Base-by-base conservation (phyloP, 768 basidiomycete species). In the Naganishia vishniacii region DNA sequence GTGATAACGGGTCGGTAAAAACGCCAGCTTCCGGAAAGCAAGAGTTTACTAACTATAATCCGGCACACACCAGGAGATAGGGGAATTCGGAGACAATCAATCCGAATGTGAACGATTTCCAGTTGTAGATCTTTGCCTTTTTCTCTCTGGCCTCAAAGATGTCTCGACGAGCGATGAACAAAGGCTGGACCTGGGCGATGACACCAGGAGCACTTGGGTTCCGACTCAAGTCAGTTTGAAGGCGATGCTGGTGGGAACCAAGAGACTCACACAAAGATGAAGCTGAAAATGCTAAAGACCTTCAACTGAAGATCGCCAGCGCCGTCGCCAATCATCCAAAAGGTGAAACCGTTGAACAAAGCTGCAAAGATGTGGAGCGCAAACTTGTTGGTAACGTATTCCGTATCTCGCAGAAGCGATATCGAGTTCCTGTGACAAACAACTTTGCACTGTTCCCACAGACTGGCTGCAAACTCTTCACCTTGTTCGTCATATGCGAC, bases 121-220 rank as follows among this genome's bases (percentile, higher is more conserved):
- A 74, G 26, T 61, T 66, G 68, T 72, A 74, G 23, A 72, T 41
- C 64, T 69, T 68, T 16, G 67, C 70, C 58, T 72, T 72, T 64
- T 74, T 74, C 65, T 74, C 73, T 37, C 71, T 49, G 1, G 67
- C 65, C 29, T 72, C 71, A 62, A 75, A 76, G 62, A 70, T 70
- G 41, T 72, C 75, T 74, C 89, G 79, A 68, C 86, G 86, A 69
- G 82, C 74, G 69, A 91, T 87, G 78, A 88, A 92, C 75, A 86
- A 74, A 0, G 90, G 89, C 74, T 88, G 86, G 37, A 87, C 83
- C 70, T 88, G 88, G 0, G 83, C 77, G 82, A 91, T 88, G 59
- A 91, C 79, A 68, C 91, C 83, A 12, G 87, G 72, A 42, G 87
- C 81, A 32, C 81, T 80, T 51, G 83, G 81, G 84, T 84, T 86